Conservation (phyloP, 2,329 filamentous ascomycete genomes). For the Aureobasidium zeae region DNA sequence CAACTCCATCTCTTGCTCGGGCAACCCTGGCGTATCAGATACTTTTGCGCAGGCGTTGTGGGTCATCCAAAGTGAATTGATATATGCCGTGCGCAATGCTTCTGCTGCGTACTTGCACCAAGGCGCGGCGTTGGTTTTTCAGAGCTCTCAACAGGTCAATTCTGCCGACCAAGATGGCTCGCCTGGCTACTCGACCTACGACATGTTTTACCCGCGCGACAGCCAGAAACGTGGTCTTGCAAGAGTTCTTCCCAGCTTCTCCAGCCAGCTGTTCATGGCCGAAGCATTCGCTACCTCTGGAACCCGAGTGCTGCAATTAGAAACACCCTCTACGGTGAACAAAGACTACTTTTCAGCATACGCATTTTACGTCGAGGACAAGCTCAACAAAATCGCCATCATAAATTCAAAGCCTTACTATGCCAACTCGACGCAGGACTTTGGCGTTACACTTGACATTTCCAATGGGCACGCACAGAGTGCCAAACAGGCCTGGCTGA, state of each 20-base stretch:
- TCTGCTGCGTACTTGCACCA: constrained; percentile 31
- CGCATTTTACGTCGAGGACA: constrained; percentile 21
- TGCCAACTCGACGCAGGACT: constrained; percentile 23
- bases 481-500: constrained; percentile 17
- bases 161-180: constrained; percentile 23
- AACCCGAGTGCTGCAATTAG: constrained; percentile 21
- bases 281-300: constrained; percentile 23
- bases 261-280: constrained; percentile 23
- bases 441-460: constrained; percentile 19
- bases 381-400: constrained; percentile 23
- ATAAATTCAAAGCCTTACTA: constrained; percentile 25
- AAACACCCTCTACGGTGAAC: constrained; percentile 19
- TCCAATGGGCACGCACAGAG: constrained; percentile 1
- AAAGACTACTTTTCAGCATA: constrained; percentile 24
- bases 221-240: constrained; percentile 22
- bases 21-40: constrained; percentile 33
- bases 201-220: constrained; percentile 23
- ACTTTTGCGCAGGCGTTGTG: constrained; percentile 35
- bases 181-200: constrained; percentile 25
- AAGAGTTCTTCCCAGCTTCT: constrained; percentile 23
- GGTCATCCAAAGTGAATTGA: constrained; percentile 32
- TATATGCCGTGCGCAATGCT: constrained; percentile 33
- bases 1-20: constrained; percentile 35
- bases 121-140: constrained; percentile 25
- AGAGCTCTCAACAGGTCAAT: constrained; percentile 24